These are phyloP conservation scores for Mikania micrantha DNA, from an alignment of 129 eudicot species.

Conservation along the genomic window DNA sequence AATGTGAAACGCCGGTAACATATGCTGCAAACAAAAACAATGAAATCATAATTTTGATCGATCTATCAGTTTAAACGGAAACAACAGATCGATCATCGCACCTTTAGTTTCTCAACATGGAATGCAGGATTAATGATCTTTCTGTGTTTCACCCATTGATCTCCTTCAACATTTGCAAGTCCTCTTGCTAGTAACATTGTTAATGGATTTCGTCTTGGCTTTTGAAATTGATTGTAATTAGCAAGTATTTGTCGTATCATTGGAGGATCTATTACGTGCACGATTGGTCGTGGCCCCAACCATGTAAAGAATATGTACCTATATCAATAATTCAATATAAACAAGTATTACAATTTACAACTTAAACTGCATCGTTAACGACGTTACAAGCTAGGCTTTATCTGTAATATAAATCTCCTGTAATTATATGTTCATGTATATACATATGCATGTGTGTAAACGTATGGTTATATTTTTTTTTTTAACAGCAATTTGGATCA, in stretches of 20 bases:
- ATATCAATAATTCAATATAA: neutral
- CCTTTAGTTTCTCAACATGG: conserved; percentile 11
- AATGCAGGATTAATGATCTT: conserved; percentile 26
- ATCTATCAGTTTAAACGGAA: neutral
- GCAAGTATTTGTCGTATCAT: conserved; percentile 3
- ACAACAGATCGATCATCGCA: neutral
- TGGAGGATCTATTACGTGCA: conserved; percentile 8
- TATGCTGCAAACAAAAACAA: conserved; percentile 12
- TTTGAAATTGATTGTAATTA: conserved; percentile 18
- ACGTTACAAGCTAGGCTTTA: no score
- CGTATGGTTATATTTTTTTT: no score
- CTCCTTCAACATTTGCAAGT: conserved; percentile 18
- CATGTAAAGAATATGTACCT: conserved; percentile 18
- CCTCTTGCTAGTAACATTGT: conserved; percentile 17
- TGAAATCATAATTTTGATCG: neutral
- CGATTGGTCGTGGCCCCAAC: conserved; percentile 18
- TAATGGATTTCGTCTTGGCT: conserved; percentile 22
- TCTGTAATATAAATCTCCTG: no score
- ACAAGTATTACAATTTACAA: no score
- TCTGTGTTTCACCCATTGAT: conserved; percentile 34
- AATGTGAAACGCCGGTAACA: conserved; percentile 16
- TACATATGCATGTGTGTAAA: no score
- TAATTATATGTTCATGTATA: no score
- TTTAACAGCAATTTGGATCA: no score
- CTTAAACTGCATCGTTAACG: no score